phyloP scores from a whole-genome alignment of 306 rosid genomes.

The Corylus avellana region DNA sequence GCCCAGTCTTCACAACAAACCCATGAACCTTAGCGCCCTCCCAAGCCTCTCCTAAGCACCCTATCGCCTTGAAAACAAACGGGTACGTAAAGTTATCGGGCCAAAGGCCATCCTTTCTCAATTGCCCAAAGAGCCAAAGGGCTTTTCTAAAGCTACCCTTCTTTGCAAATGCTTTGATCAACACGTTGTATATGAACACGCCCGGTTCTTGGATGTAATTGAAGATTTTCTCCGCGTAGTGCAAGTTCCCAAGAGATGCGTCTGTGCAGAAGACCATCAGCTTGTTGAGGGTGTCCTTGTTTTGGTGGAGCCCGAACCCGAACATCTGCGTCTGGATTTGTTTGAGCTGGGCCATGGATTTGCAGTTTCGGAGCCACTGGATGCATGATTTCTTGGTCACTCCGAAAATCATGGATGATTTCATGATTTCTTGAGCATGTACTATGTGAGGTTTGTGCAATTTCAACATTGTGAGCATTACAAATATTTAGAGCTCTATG shows the following conservation, averaged over 20 bases:
- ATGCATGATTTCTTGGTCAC: conserved; percentile 29
- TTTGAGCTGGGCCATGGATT: conserved; percentile 37
- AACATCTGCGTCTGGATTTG: conserved; percentile 40
- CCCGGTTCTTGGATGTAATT: conserved; percentile 18
- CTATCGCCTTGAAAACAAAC: conserved; percentile 41
- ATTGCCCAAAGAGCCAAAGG: conserved; percentile 23
- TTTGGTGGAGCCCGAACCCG: conserved; percentile 34
- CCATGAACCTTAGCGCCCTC: conserved; percentile 42
- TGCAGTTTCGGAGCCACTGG: conserved; percentile 35
- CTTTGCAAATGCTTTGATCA: conserved; percentile 36
- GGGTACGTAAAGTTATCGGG: conserved; percentile 50
- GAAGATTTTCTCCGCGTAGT: conserved; percentile 35
- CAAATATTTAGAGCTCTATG: not conserved
- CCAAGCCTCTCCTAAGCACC: conserved; percentile 31
- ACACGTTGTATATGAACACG: conserved; percentile 38
- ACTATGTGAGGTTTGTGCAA: not conserved
- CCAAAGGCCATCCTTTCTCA: conserved; percentile 34
- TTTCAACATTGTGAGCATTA: not conserved
- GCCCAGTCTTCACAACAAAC: conserved; percentile 36
- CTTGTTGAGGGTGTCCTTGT: conserved; percentile 32
- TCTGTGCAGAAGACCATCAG: conserved; percentile 31
- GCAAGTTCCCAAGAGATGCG: conserved; percentile 36
- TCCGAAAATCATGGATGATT: conserved; percentile 1
- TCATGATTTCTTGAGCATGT: conserved; percentile 29
- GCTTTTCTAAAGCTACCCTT: conserved; percentile 27